Base-by-base conservation (phyloP, 305 asterid species). In the Vinca major region DNA sequence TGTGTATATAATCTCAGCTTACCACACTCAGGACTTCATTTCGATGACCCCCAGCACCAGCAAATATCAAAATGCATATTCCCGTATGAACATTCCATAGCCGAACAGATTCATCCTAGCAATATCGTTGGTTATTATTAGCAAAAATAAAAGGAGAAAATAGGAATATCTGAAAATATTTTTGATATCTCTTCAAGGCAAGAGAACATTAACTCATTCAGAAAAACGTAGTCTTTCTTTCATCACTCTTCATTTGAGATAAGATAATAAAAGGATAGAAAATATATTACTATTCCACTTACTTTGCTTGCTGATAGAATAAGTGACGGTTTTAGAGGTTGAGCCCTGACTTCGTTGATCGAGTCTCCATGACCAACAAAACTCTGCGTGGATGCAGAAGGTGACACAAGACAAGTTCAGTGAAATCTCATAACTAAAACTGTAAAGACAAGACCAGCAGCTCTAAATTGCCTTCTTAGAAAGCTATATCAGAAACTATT, bases 21-120 rank as follows among this genome's bases (percentile, higher is more conserved):
- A 92, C 98, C 90, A 92, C 97, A 75, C 98, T 92, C 69, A 92
- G 94, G 63, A 92, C 97, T 84, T 92, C 98, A 87, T 92, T 92
- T 63, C 96, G 97, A 79, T 92, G 98, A 71, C 98, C 98, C 56
- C 98, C 98, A 67, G 98, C 95, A 71, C 98, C 97, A 80, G 98
- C 96, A 90, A 90, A 92, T 68, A 92, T 81, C 85, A 92, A 85
- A 78, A 92, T 92, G 88, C 98, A 92, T 80, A 92, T 86, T 74
- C 98, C 98, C 3, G 98, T 90, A 68, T 92, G 93, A 68, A 90
- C 88, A 80, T 92, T 92, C 98, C 98, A 90, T 67, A 92, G 78
- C 74, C 98, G 96, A 72, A 92, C 95, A 70, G 98, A 92, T 85
- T 92, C 98, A 79, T 92, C 98, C 98, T 92, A 84, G 55, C 55